Conservation (phyloP, 805 yeast genomes). For the Yarrowia porcina region DNA sequence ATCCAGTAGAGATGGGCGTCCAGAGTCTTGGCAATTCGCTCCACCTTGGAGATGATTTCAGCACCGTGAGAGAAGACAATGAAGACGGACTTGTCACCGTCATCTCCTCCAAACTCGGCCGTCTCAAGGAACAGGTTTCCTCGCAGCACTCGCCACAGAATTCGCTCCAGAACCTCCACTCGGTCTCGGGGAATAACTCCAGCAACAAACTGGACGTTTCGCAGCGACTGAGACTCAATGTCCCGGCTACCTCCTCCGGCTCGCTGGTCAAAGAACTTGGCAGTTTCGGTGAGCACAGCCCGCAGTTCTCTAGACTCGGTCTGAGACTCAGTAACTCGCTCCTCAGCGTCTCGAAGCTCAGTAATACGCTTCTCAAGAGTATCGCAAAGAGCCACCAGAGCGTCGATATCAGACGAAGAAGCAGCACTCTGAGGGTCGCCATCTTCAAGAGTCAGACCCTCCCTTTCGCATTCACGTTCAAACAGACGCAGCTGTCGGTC, state of each 20-base stretch:
- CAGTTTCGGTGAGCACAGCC: slow-evolving; percentile 52
- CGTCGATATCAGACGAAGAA: slow-evolving; percentile 62
- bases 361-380: slow-evolving; percentile 69
- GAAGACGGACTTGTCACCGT: slow-evolving; percentile 79
- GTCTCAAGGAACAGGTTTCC: slow-evolving; percentile 83
- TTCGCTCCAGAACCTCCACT: slow-evolving; percentile 68
- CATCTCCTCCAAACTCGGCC: slow-evolving; percentile 64
- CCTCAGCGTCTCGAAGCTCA: slow-evolving; percentile 68
- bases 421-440: slow-evolving; percentile 43
- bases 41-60: slow-evolving; percentile 65
- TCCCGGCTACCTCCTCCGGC: slow-evolving; percentile 27
- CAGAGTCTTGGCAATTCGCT: slow-evolving; percentile 81
- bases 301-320: slow-evolving; percentile 68
- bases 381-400: slow-evolving; percentile 57
- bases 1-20: slow-evolving; percentile 75
- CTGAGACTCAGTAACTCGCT: slow-evolving; percentile 59
- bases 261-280: slow-evolving; percentile 45
- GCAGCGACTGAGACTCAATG: slow-evolving; percentile 25
- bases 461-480: slow-evolving; percentile 35
- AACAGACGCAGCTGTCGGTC: slow-evolving; percentile 70
- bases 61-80: slow-evolving; percentile 91
- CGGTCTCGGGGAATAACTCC: slow-evolving; percentile 80
- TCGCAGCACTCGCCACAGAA: slow-evolving; percentile 87
- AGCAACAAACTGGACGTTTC: slow-evolving; percentile 54
- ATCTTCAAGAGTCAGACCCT: slow-evolving; percentile 40